Evolutionary conservation across 2,329 filamentous ascomycete species (phyloP).

Genomic region (Colletotrichum theobromicola): DNA sequence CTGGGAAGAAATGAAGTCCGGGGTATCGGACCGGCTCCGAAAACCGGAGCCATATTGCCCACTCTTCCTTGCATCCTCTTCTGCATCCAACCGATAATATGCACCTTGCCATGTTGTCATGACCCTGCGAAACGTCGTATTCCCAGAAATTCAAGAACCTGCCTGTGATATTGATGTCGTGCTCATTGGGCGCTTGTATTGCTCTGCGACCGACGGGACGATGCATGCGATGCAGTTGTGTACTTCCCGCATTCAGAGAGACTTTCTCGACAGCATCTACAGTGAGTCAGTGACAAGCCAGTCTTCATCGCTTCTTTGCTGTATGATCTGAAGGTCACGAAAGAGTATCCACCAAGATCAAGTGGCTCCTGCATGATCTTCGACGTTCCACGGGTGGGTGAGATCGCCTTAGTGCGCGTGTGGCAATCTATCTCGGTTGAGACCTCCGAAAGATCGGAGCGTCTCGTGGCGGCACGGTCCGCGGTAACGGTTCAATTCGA

Average conservation of each 20-base stretch:
- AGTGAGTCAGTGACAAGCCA: neutral
- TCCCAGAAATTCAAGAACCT: accelerated
- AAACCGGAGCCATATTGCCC: neutral
- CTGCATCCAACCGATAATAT: neutral
- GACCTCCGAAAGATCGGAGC: neutral
- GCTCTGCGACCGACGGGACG: neutral
- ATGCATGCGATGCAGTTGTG: neutral
- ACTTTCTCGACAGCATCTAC: neutral
- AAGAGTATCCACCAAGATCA: neutral
- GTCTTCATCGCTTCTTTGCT: neutral
- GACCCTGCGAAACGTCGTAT: neutral
- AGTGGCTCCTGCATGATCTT: neutral
- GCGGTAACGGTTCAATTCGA: neutral
- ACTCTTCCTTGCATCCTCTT: neutral
- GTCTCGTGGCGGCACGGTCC: slow-evolving; percentile 1
- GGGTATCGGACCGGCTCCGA: neutral
- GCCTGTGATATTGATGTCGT: neutral
- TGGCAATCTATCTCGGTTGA: neutral
- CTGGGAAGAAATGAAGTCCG: neutral
- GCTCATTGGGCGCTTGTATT: neutral
- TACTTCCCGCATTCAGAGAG: neutral
- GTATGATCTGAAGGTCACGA: neutral
- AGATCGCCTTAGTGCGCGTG: neutral
- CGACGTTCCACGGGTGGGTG: neutral
- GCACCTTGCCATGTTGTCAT: neutral